phyloP scores from a whole-genome alignment of 805 yeast genomes.

The Nematodospora valgi region DNA sequence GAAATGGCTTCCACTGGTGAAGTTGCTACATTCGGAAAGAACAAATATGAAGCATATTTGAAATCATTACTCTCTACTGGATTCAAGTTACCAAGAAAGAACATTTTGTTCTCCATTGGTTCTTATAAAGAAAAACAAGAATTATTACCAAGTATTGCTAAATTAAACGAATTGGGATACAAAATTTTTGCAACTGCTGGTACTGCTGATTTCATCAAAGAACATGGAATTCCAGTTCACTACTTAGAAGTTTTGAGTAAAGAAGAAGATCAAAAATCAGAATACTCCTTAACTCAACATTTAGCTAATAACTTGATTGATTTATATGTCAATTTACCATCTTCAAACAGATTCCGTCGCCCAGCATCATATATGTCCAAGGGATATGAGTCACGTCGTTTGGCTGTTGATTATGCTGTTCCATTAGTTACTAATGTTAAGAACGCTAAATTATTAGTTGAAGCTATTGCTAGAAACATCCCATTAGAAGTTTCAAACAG shows the following conservation, averaged over 20 bases:
- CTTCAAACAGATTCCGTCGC: slow-evolving; percentile 95
- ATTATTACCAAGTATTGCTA: slow-evolving; percentile 80
- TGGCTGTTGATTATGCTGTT: slow-evolving; percentile 98
- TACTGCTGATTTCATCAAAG: slow-evolving; percentile 96
- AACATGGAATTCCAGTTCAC: slow-evolving; percentile 91
- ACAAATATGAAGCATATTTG: slow-evolving; percentile 95
- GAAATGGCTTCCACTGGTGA: slow-evolving; percentile 99
- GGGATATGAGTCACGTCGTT: slow-evolving; percentile 97
- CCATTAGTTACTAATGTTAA: slow-evolving; percentile 97
- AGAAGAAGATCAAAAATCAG: slow-evolving; percentile 78
- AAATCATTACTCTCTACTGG: slow-evolving; percentile 95
- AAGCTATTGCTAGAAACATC: slow-evolving; percentile 79
- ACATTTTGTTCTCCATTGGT: slow-evolving; percentile 90
- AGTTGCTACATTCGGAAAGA: slow-evolving; percentile 93
- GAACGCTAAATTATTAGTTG: slow-evolving; percentile 91
- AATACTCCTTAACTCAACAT: slow-evolving; percentile 94
- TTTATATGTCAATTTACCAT: slow-evolving; percentile 93
- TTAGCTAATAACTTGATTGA: slow-evolving; percentile 96
- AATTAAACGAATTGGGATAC: slow-evolving; percentile 79
- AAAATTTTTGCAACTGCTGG: slow-evolving; percentile 97
- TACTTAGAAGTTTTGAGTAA: slow-evolving; percentile 84
- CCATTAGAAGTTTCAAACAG: slow-evolving; percentile 65
- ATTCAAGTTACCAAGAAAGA: slow-evolving; percentile 90
- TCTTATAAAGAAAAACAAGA: slow-evolving; percentile 96
- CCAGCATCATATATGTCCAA: slow-evolving; percentile 97